Evolutionary conservation across 1,284 basidiomycete genomes (phyloP).

Genomic region (Vanrija sp.): DNA sequence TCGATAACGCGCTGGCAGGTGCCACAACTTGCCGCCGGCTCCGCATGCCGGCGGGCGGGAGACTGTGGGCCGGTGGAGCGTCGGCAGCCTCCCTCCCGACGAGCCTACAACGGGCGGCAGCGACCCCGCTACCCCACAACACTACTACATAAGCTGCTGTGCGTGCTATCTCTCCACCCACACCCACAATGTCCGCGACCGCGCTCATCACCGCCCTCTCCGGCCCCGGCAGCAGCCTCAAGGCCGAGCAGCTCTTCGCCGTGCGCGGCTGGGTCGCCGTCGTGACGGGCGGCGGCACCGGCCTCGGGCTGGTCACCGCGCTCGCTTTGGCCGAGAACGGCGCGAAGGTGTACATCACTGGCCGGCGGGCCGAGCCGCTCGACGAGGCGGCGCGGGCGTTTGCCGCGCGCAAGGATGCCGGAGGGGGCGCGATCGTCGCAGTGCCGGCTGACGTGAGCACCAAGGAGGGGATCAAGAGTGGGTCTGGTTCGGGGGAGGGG

Average conservation of each 20-base stretch:
- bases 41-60: too few species aligned
- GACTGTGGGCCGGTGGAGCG: too few species aligned
- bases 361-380: constrained; percentile 40
- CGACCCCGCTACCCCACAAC: too few species aligned
- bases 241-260: constrained; percentile 21
- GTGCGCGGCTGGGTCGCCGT: constrained; percentile 26
- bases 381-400: constrained; percentile 25
- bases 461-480: constrained; percentile 35
- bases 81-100: too few species aligned
- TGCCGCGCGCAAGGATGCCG: not conserved
- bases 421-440: constrained; percentile 29
- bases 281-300: constrained; percentile 38
- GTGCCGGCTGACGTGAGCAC: constrained; percentile 38
- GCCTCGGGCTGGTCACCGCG: constrained; percentile 36
- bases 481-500: too few species aligned
- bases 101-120: too few species aligned
- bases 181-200: not conserved
- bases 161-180: too few species aligned
- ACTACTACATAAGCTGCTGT: too few species aligned
- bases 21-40: too few species aligned
- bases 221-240: constrained; percentile 15
- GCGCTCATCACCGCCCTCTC: constrained; percentile 7
- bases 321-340: constrained; percentile 45
- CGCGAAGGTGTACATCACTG: constrained; percentile 49
- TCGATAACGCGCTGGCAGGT: too few species aligned